phyloP scores from a whole-genome alignment of 352 stramenopile genomes.

The Globisporangium nodosum region DNA sequence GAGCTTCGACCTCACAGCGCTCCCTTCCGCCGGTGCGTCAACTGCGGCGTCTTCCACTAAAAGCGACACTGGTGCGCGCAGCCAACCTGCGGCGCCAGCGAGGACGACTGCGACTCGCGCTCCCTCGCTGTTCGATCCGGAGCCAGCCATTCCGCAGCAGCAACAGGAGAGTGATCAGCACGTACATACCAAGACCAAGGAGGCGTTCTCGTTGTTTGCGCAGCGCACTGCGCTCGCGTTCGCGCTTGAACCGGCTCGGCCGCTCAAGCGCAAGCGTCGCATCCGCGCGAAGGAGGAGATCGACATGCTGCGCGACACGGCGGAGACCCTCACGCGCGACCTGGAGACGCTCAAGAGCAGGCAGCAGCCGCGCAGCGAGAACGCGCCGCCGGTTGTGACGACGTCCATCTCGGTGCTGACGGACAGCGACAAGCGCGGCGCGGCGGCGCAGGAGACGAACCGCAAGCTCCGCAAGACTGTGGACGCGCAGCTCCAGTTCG shows the following conservation, averaged over 20 bases:
- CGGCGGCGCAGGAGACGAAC: conserved; percentile 5
- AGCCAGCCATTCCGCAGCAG: too few species aligned
- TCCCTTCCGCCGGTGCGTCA: too few species aligned
- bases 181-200: background rate
- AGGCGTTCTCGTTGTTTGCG: conserved; percentile 7
- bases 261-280: conserved; percentile 6
- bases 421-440: background rate
- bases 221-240: conserved; percentile 5
- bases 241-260: conserved; percentile 3
- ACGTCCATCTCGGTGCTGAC: background rate
- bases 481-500: conserved; percentile 2
- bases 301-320: conserved; percentile 3
- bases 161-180: too few species aligned
- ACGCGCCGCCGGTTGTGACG: background rate
- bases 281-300: conserved; percentile 8
- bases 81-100: too few species aligned
- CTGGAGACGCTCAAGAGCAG: conserved; percentile 2
- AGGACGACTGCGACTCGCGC: too few species aligned
- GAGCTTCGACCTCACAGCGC: background rate
- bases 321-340: conserved; percentile 1
- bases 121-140: background rate
- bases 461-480: conserved; percentile 6
- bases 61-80: too few species aligned
- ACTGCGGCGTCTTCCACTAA: background rate
- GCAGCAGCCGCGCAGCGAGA: too few species aligned